Base-by-base conservation (phyloP, 2,329 filamentous ascomycete genomes). In the Plectosphaerella cucumerina region DNA sequence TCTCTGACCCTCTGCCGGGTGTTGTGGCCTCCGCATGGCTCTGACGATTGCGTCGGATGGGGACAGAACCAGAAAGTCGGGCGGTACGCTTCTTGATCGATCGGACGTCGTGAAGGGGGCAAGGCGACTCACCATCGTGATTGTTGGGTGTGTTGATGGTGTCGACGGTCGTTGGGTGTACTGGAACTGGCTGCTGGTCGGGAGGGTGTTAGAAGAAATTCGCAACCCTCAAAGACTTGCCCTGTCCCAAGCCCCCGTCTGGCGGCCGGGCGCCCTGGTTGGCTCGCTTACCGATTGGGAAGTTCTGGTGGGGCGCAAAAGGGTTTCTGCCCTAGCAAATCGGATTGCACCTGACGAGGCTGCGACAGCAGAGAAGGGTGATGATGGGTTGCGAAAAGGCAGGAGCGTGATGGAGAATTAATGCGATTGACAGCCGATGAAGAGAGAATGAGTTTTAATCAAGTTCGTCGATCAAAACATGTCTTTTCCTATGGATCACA, bases 81-180 rank as follows among this genome's bases (percentile, higher is more conserved):
- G 26, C 26, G 26, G 26, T n/a, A n/a, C 26, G 26, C 9, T 31
- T 31, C 8, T 4, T 31, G 9, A 10, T 8, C 26, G 26, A 31
- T 31, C 26, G 26, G 26, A 11, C 26, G 9, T 31, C 26, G 26
- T 31, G 12, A 31, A 31, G 6, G 54, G 53, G 59, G 56, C 59
- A 42, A 47, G 37, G 45, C 49, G 49, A 76, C 73, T 72, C 73
- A 82, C 78, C 78, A 82, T 82, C 73, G 80, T 75, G 73, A 70
- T 73, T 74, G 71, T 73, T 72, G 69, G 67, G 70, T 69, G 73
- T 72, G 70, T 70, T 76, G 75, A 75, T 72, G 74, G 73, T 71
- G 71, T 77, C 76, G 74, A 71, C 71, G 68, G 72, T 71, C 70
- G 73, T 75, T 70, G 67, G 67, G 69, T 68, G 67, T 69, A 68